These are phyloP conservation scores for Tuber aestivum DNA, from an alignment of 495 filamentous ascomycete species.

Conservation along the genomic window DNA sequence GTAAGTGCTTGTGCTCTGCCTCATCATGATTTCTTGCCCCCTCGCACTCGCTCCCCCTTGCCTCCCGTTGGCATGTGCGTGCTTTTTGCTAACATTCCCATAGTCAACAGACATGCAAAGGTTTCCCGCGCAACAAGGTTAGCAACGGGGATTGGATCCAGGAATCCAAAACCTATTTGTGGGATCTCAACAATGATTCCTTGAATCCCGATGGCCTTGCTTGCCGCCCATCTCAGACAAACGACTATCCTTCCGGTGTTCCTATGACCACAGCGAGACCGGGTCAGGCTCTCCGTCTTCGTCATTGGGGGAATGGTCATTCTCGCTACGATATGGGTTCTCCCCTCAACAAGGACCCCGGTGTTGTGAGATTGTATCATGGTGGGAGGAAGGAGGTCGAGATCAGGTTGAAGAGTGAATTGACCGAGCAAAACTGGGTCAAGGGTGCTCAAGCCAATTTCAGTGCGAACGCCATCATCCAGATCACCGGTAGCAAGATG, in stretches of 20 bases:
- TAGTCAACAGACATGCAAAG: constrained; percentile 27
- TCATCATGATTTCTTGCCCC: background rate
- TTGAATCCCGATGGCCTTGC: constrained; percentile 20
- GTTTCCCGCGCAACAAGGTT: constrained; percentile 35
- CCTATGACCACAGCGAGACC: constrained; percentile 35
- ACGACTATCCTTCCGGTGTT: constrained; percentile 19
- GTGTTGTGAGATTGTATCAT: constrained; percentile 41
- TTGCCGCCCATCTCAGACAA: constrained; percentile 20
- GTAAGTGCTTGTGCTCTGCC: constrained; percentile 16
- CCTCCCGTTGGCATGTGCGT: background rate
- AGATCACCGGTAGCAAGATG: constrained; percentile 11
- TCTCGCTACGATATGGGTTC: constrained; percentile 34
- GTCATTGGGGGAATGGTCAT: constrained; percentile 41
- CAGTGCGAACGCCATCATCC: constrained; percentile 24
- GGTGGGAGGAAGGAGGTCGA: constrained; percentile 32
- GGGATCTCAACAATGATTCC: constrained; percentile 23
- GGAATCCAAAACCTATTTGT: constrained; percentile 37
- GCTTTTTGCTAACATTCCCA: constrained; percentile 13
- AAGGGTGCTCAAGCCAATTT: constrained; percentile 36
- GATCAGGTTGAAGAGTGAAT: constrained; percentile 24
- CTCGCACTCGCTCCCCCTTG: background rate
- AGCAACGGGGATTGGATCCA: constrained; percentile 34
- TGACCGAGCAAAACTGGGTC: constrained; percentile 36
- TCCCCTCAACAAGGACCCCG: constrained; percentile 37
- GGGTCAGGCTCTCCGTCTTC: constrained; percentile 33